These are phyloP conservation scores for Cicer bijugum DNA, from an alignment of 306 rosid genomes.

Conservation along the genomic window DNA sequence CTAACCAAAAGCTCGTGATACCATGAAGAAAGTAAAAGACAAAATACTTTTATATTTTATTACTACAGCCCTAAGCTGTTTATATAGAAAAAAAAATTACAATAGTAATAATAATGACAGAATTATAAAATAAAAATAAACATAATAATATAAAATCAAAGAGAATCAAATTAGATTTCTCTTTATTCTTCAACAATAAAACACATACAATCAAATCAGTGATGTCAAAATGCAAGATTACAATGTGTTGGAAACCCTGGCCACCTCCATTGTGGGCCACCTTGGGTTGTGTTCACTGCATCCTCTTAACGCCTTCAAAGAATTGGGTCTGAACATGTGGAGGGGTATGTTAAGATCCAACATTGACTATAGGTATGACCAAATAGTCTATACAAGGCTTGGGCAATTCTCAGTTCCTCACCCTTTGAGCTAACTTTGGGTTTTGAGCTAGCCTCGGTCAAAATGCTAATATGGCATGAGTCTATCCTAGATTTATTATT, in stretches of 20 bases:
- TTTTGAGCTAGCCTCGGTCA: not conserved
- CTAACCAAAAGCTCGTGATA: too few species aligned
- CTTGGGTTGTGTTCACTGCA: not conserved
- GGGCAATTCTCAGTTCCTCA: not conserved
- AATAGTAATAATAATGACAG: too few species aligned
- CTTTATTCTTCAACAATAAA: too few species aligned
- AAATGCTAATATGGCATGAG: not conserved
- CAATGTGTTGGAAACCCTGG: not conserved
- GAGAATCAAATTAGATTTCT: too few species aligned
- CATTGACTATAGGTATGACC: not conserved
- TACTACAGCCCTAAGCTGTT: too few species aligned
- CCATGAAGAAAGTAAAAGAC: too few species aligned
- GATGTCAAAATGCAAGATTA: not conserved
- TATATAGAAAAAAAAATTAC: too few species aligned
- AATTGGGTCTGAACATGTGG: not conserved
- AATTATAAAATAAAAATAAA: too few species aligned
- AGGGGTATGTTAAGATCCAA: not conserved
- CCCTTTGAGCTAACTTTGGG: not conserved
- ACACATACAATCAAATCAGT: constrained; percentile 3
- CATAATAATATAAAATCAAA: too few species aligned
- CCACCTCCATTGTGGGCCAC: not conserved
- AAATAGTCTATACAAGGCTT: not conserved
- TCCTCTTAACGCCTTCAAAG: not conserved
- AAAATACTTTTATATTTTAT: too few species aligned
- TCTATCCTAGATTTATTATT: not conserved